Base-by-base conservation (phyloP, 2,329 filamentous ascomycete species). In the Colletotrichum sansevieriae region DNA sequence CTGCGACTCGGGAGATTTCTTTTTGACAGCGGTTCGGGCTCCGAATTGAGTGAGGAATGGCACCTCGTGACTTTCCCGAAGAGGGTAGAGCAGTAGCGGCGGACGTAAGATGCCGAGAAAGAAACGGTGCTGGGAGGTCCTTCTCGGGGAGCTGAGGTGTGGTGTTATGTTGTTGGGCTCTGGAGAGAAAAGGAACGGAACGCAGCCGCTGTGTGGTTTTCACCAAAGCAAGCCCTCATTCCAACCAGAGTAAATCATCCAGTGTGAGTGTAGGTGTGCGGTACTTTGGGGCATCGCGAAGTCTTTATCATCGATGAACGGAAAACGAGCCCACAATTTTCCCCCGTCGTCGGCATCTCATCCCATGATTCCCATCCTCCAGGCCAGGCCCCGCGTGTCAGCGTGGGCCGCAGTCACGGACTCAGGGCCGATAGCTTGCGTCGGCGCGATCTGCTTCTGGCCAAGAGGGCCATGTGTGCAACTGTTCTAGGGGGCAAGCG, bases 1-100 rank as follows among this genome's bases (percentile, higher is more conserved):
- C 29, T 49, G 56, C 1, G 43, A 37, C 22, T 22, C 35, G 49
- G 54, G 61, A 11, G 37, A 18, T 44, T 51, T 68, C 11, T 43
- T 33, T 20, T 61, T 46, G 46, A 60, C 47, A 54, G 35, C 41
- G 41, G 35, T 37, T 12, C 25, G 18, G 12, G 66, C 54, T 18
- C 63, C 66, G 44, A 22, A 63, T 69, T 13, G 43, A 67, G 63
- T 39, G 43, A 49, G 15, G n/a, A 58, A 69, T 69, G 66, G 12
- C 22, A 69, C 66, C 63, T 67, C 44, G 66, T 69, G 66, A 69
- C 56, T 43, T 22, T 67, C 37, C 63, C 56, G 58, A 69, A 67
- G 15, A 33, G 65, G 63, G 18, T 5, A 25, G 39, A 41, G 7
- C 11, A 8, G 33, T 37, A 29, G 25, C 25, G 18, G 44, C 65